Base-by-base conservation (phyloP, 345 rosid species). In the Laguncularia racemosa region DNA sequence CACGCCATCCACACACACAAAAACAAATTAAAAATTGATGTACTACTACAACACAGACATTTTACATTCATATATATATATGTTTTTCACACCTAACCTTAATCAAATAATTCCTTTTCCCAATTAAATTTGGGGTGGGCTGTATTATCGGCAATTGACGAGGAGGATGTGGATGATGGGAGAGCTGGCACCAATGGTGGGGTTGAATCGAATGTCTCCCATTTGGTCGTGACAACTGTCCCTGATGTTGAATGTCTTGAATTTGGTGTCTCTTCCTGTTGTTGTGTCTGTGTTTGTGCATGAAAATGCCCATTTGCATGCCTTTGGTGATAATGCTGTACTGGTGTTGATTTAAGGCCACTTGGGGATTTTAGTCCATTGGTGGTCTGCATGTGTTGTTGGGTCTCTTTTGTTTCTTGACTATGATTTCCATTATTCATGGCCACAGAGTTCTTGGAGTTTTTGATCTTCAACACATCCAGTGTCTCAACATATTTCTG, bases 401-500 rank as follows among this genome's bases (percentile, higher is more conserved):
- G 82, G 48, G 61, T 71, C 63, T 72, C 73, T 17, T 23, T 23
- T 23, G 28, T 23, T 23, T 38, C 63, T 45, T 63, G 71, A 6
- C 16, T 48, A 62, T 78, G 71, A 20, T 17, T 67, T 55, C 77
- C 90, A 64, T 83, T 77, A 62, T 63, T 67, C 40, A 33, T 33
- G 40, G 40, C 40, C 40, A 33, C 9, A 4, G 40, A 60, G 38
- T 73, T 69, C 63, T 46, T 67, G 6, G 97, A 81, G 81, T 78
- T 90, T 63, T 85, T 95, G n/a, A 82, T 67, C 81, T 90, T 95
- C 73, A 95, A 77, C 69, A 71, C 56, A 72, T 95, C 99, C 52
- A 95, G 67, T 38, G 90, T 82, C 67, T 95, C 97, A 0, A 95
- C 99, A 68, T 74, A 95, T 67, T 80, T 85, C 56, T 95, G 99